Conservation (phyloP, 2,329 filamentous ascomycete genomes). For the Neonectria magnoliae region DNA sequence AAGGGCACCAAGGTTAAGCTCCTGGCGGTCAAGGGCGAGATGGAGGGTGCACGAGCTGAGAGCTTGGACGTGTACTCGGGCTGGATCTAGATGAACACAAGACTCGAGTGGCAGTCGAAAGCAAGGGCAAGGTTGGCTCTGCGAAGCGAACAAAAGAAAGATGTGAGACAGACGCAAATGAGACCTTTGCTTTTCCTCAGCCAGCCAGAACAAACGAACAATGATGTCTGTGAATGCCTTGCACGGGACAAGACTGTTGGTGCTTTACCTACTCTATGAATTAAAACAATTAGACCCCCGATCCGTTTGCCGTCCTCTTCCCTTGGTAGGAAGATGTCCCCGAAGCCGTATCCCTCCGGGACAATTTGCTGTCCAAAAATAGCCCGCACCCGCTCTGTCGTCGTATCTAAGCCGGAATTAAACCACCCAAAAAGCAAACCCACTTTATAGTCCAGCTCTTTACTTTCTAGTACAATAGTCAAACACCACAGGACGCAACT, state of each 20-base stretch:
- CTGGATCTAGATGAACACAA: constrained; percentile 50
- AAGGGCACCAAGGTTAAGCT: constrained; percentile 73
- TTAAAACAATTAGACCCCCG: not conserved
- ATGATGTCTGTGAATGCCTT: not conserved
- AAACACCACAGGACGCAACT: not conserved
- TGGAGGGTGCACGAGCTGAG: constrained; percentile 70
- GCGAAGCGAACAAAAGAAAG: not conserved
- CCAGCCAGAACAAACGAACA: not conserved
- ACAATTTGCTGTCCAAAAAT: constrained; percentile 3
- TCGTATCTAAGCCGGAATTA: not conserved
- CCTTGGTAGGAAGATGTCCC: not conserved
- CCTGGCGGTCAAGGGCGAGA: constrained; percentile 76
- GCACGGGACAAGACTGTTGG: not conserved
- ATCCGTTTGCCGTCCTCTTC: not conserved
- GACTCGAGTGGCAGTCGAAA: not conserved
- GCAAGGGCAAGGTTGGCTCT: not conserved
- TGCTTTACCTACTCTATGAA: not conserved
- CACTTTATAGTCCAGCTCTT: not conserved
- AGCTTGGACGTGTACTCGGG: constrained; percentile 54
- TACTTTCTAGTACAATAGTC: not conserved
- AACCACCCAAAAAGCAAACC: not conserved
- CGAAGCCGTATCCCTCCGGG: not conserved
- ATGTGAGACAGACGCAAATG: not conserved
- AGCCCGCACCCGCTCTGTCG: not conserved
- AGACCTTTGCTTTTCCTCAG: not conserved